These are phyloP conservation scores for Lactarius trivialis DNA, from an alignment of 768 basidiomycete species.

Conservation along the genomic window DNA sequence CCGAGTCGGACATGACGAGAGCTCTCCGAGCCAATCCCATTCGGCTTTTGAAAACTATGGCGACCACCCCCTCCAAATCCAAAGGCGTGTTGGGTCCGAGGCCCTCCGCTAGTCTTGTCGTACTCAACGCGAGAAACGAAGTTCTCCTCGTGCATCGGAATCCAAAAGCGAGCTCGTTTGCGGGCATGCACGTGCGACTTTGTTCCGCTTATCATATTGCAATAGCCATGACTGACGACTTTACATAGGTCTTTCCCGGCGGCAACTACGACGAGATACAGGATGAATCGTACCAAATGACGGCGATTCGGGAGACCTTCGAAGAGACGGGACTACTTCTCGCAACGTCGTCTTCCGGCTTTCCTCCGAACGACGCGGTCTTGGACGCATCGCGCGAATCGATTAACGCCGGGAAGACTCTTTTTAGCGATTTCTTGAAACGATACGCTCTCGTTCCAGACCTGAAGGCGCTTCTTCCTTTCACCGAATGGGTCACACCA, in stretches of 20 bases:
- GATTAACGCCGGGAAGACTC: slow-evolving; percentile 46
- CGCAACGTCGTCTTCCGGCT: slow-evolving; percentile 34
- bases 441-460: slow-evolving; percentile 41
- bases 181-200: slow-evolving; percentile 54
- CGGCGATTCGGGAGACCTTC: slow-evolving; percentile 71
- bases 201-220: neutral
- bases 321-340: slow-evolving; percentile 68
- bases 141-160: slow-evolving; percentile 66
- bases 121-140: slow-evolving; percentile 62
- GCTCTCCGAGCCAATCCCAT: neutral
- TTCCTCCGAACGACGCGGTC: slow-evolving; percentile 31
- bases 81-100: slow-evolving; percentile 35
- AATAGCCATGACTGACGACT: neutral
- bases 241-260: slow-evolving; percentile 63
- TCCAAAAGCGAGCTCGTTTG: slow-evolving; percentile 56
- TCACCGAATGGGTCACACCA: slow-evolving; percentile 76
- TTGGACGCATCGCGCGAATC: slow-evolving; percentile 50
- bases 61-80: neutral
- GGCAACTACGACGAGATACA: slow-evolving; percentile 60
- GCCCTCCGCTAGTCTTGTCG: slow-evolving; percentile 59
- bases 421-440: slow-evolving; percentile 49
- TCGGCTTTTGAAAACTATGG: slow-evolving; percentile 3
- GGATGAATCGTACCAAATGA: slow-evolving; percentile 49
- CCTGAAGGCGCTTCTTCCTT: slow-evolving; percentile 47
- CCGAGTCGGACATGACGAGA: neutral